Evolutionary conservation across 129 eudicot species (phyloP), one percentile per base, ranked within the genome.

Genomic region (Oenanthe sinensis): DNA sequence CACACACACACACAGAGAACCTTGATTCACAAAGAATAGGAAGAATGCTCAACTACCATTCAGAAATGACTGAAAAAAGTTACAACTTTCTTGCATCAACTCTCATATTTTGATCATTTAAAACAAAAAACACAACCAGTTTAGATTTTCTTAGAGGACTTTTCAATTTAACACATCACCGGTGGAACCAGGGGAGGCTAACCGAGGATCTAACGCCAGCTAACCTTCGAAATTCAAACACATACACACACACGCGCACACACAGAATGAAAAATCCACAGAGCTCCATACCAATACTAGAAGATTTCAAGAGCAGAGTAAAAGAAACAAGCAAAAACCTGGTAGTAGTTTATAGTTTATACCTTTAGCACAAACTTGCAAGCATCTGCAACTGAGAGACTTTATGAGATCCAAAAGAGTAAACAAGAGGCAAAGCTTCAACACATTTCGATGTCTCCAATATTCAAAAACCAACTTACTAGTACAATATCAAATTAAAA

Each of bases 361-460:
- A 17, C 6, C 16, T 8, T 6, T 24, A 45, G 0, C 10, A 74
- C 39, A 74, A 45, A 45, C 10, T 74, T 44, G 9, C 11, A 40
- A 17, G 49, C 33, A 72, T 20, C 11, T 43, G 33, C 36, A n/a
- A 46, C 36, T 4, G 40, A 44, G 40, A 8, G 60, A 46, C 42
- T 46, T 74, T 3, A 13, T 14, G 58, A 74, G 81, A 82, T 68
- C 81, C 81, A 69, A 42, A 36, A 45, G 8, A 54, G 36, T 16
- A 76, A 7, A 39, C 65, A 75, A 48, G 37, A 36, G 28, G 46
- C 68, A 47, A 17, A 72, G 17, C 50, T 72, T 72, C 33, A n/a
- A n/a, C 76, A 8, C 52, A 20, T 72, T 72, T 74, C 48, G 24
- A 74, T 8, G 54, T 40, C 33, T 39, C 44, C 28, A 14, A 22